Base-by-base conservation (phyloP, 352 stramenopile genomes). In the Globisporangium cederbergense region DNA sequence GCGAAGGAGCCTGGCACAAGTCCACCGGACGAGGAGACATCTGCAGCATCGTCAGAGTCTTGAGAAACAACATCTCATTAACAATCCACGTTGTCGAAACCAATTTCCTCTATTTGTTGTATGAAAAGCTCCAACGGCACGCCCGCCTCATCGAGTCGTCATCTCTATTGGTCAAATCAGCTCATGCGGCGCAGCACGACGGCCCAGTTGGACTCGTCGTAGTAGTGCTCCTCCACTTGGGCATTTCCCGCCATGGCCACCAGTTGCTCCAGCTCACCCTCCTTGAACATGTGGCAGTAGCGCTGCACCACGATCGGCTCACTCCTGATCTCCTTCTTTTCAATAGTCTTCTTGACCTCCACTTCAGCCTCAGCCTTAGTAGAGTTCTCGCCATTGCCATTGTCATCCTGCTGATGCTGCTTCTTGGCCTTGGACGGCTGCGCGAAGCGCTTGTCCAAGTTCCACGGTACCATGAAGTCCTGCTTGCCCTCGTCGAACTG, bases 241-340 rank as follows among this genome's bases (percentile, higher is more conserved):
- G 81, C 82, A 32, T 91, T 79, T 14, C 81, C 83, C 3, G 79
- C 76, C n/a, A 86, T 65, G 28, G 59, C 62, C 20, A 95, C 77
- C 7, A 95, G 64, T 25, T 74, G 74, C 60, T 93, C 81, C 4
- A 95, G 68, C 65, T 95, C 87, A 20, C 87, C 87, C 64, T 93
- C 73, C 60, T 92, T 93, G 56, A 93, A 95, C 81, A 95, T 92
- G 82, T 95, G 87, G 58, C 87, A 95, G 68, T 93, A 95, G n/a
- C 87, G 70, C 64, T 94, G 85, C 62, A 95, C 76, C 18, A 95
- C 79, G 25, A 90, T 49, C 43, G 46, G 60, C 49, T 67, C 55
- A 25, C 40, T 67, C 42, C 10, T 58, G 7, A 9, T 34, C 28
- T 13, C 50, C 30, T 16, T 49, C 28, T 57, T 52, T 8, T 6